A percentile compares a stretch with the other conserved stretches of the same genome.
Evolutionary conservation across 2,329 filamentous ascomycete genomes (phyloP).

Genomic region (Colletotrichum sp.): DNA sequence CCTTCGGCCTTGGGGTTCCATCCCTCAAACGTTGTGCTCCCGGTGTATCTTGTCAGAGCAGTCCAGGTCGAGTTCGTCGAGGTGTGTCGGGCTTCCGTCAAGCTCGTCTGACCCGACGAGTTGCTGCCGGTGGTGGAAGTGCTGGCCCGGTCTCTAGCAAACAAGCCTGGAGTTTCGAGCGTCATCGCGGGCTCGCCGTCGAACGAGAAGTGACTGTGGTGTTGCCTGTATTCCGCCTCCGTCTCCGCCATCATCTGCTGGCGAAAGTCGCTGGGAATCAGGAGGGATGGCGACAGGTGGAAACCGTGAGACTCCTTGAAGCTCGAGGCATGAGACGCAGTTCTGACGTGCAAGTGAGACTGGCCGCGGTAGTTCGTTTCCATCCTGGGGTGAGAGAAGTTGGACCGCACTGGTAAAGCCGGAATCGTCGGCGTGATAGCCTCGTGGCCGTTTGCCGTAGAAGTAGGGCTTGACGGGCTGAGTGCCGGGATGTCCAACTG

Average conservation of each 20-base stretch:
- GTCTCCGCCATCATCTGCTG: slow-evolving; percentile 48
- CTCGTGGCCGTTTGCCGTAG: slow-evolving; percentile 45
- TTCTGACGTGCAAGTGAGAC: slow-evolving; percentile 38
- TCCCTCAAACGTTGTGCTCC: slow-evolving; percentile 50
- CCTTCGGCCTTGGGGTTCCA: slow-evolving; percentile 32
- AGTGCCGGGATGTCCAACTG: slow-evolving; percentile 51
- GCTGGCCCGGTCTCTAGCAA: slow-evolving; percentile 52
- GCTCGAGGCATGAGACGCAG: slow-evolving; percentile 54
- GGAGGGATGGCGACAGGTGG: slow-evolving; percentile 64
- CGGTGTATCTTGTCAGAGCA: slow-evolving; percentile 58
- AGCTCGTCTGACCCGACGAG: slow-evolving; percentile 51
- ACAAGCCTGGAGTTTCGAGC: slow-evolving; percentile 35
- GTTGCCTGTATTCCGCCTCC: slow-evolving; percentile 26
- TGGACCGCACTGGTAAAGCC: slow-evolving; percentile 42
- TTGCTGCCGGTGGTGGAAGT: slow-evolving; percentile 60
- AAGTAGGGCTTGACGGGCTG: slow-evolving; percentile 54
- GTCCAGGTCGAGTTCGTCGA: slow-evolving; percentile 61
- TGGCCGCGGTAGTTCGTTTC: slow-evolving; percentile 35
- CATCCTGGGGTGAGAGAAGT: slow-evolving; percentile 56
- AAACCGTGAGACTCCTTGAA: slow-evolving; percentile 67
- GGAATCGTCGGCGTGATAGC: slow-evolving; percentile 48
- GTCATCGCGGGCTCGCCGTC: slow-evolving; percentile 38
- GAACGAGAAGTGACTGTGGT: slow-evolving; percentile 36
- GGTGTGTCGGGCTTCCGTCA: slow-evolving; percentile 55
- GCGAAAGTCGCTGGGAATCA: slow-evolving; percentile 65